Percentiles rank a stretch among this genome's conserved stretches.
These are phyloP conservation scores for Papiliotrema fonsecae DNA, from an alignment of 1,284 basidiomycete genomes.

Conservation along the genomic window DNA sequence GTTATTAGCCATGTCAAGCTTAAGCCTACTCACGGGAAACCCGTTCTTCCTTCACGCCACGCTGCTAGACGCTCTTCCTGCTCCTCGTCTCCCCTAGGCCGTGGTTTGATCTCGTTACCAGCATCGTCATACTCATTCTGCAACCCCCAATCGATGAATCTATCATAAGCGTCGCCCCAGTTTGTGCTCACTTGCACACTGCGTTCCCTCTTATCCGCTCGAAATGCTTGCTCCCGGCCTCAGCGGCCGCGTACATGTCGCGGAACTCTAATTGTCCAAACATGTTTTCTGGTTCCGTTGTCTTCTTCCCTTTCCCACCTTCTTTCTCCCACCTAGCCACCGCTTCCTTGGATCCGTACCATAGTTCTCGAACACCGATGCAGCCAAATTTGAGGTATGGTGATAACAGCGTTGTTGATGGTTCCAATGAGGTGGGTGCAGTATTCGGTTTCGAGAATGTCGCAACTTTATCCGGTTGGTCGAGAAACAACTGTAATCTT, in stretches of 20 bases:
- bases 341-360: slow-evolving; percentile 46
- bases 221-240: slow-evolving; percentile 47
- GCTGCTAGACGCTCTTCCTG: slow-evolving; percentile 48
- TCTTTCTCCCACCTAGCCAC: slow-evolving; percentile 32
- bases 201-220: slow-evolving; percentile 48
- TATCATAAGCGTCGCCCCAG: slow-evolving; percentile 8
- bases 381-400: slow-evolving; percentile 55
- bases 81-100: slow-evolving; percentile 44
- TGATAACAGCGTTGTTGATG: slow-evolving; percentile 49
- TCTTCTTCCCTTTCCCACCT: slow-evolving; percentile 23
- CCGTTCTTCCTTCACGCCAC: slow-evolving; percentile 50
- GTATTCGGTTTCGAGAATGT: slow-evolving; percentile 54
- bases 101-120: slow-evolving; percentile 43
- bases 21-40: slow-evolving; percentile 51
- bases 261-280: slow-evolving; percentile 49
- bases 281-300: slow-evolving; percentile 44
- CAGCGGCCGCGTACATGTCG: slow-evolving; percentile 51
- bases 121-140: slow-evolving; percentile 49
- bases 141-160: slow-evolving; percentile 50
- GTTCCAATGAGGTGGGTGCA: slow-evolving; percentile 49
- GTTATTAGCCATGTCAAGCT: not conserved
- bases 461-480: slow-evolving; percentile 46
- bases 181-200: slow-evolving; percentile 40
- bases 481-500: slow-evolving; percentile 47
- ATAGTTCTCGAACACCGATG: slow-evolving; percentile 49